Conservation (phyloP, 768 basidiomycete species). For the Phlegmacium glaucopus region DNA sequence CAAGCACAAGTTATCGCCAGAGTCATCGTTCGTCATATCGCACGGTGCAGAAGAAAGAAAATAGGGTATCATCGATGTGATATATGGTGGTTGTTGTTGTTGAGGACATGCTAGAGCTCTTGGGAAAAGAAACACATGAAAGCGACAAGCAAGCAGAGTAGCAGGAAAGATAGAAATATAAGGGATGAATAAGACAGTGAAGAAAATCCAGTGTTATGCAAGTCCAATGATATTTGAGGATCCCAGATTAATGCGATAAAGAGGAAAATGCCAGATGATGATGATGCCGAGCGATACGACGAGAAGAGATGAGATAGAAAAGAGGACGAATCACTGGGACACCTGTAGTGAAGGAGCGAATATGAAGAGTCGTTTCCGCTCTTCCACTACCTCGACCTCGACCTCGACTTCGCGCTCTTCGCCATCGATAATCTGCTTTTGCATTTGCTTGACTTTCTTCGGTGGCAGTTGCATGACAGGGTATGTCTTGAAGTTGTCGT, state of each 20-base stretch:
- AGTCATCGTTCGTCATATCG: no score
- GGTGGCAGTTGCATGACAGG: conserved; percentile 56
- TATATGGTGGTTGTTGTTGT: no score
- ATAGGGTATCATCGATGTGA: no score
- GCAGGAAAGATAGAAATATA: no score
- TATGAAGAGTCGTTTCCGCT: conserved; percentile 64
- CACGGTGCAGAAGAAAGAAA: no score
- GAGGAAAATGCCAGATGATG: neutral
- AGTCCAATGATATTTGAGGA: neutral
- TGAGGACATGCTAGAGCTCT: no score
- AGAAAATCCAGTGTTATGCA: no score
- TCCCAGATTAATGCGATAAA: neutral
- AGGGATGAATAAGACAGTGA: no score
- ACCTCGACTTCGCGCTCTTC: conserved; percentile 44
- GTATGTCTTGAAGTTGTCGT: conserved; percentile 69
- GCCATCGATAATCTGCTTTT: conserved; percentile 49
- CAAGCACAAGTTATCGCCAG: no score
- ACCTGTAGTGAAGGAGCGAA: conserved; percentile 42
- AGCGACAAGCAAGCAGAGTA: no score
- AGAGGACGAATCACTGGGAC: conserved; percentile 2
- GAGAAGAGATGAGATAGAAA: neutral
- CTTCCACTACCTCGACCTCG: conserved; percentile 54
- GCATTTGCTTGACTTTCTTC: conserved; percentile 53
- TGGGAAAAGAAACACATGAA: no score
- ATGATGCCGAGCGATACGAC: neutral